phyloP scores from a whole-genome alignment of 139 green algal genomes.

The Astrephomene gubernaculifera region DNA sequence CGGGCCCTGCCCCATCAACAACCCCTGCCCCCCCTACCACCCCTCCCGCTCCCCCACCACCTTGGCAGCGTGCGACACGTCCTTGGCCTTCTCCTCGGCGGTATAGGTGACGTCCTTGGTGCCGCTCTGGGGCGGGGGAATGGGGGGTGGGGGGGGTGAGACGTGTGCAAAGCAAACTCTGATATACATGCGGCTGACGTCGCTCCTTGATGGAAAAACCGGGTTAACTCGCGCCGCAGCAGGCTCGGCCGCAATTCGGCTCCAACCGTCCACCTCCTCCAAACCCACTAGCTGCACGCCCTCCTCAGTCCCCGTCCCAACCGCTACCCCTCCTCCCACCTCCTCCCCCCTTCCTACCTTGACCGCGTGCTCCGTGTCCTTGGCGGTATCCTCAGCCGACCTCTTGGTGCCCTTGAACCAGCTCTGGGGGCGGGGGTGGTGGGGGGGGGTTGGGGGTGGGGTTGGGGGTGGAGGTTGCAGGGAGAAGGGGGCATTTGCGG shows the following conservation, averaged over 20 bases:
- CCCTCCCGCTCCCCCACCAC: not conserved
- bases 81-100: conserved; percentile 42
- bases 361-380: conserved; percentile 13
- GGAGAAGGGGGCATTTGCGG: too few relatives aligned
- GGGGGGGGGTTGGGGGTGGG: too few relatives aligned
- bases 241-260: too few relatives aligned
- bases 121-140: not conserved
- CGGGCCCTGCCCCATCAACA: too few relatives aligned
- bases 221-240: too few relatives aligned
- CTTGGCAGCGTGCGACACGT: conserved; percentile 32
- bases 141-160: too few relatives aligned
- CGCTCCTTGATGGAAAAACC: too few relatives aligned
- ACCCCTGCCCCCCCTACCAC: not conserved
- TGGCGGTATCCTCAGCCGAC: conserved; percentile 20
- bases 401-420: conserved; percentile 41
- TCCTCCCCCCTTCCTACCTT: conserved; percentile 5
- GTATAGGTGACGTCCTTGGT: conserved; percentile 23
- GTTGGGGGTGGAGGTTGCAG: too few relatives aligned
- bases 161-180: too few relatives aligned
- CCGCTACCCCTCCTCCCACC: not conserved
- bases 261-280: not conserved
- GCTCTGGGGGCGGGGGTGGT: conserved; percentile 1
- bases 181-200: too few relatives aligned
- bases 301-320: not conserved
- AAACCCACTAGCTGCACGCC: not conserved